Base-by-base conservation (phyloP, 305 asterid genomes). In the Petunia hybrid region DNA sequence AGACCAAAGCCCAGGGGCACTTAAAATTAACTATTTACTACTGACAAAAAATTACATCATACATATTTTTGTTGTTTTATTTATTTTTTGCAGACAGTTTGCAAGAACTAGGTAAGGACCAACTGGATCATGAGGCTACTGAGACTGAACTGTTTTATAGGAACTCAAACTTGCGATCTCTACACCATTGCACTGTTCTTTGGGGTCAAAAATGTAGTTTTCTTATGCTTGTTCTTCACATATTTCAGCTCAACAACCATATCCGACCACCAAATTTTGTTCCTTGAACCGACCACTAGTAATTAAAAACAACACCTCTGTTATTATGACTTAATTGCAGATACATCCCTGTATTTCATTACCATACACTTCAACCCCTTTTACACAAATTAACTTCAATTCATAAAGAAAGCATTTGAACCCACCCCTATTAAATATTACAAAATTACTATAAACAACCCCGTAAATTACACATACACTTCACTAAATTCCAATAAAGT, bases 181-280 rank as follows among this genome's bases (percentile, higher is more conserved):
- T 73, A 48, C 46, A 73, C 31, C 12, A 36, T 35, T 12, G 63
- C 63, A 73, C 13, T 71, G 45, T 71, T 51, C 78, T 46, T 51
- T 48, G 55, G 14, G 61, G 2, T 46, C 62, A 48, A 31, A 5
- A 43, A 71, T 46, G 46, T 48, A 31, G 35, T 48, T 35, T 69
- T 45, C 59, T 35, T 51, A 46, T 46, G 38, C 14, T 43, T 45
- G 46, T 35, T 71, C 45, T 48, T 73, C 36, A 14, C 4, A 4
- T 73, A 53, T 73, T 73, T 73, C 78, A 73, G 63, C 78, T 51
- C 78, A 73, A 73, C 78, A 48, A 43, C 76, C 31, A n/a, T 48
- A 46, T 22, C 13, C 57, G 9, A 51, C 78, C 63, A 31, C 63
- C 57, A 51, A 73, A 5, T 42, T 38, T 36, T 35, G 36, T 73